These are phyloP conservation scores for Phyllosticta ampelicida DNA, from an alignment of 2,329 filamentous ascomycete genomes.

Conservation along the genomic window DNA sequence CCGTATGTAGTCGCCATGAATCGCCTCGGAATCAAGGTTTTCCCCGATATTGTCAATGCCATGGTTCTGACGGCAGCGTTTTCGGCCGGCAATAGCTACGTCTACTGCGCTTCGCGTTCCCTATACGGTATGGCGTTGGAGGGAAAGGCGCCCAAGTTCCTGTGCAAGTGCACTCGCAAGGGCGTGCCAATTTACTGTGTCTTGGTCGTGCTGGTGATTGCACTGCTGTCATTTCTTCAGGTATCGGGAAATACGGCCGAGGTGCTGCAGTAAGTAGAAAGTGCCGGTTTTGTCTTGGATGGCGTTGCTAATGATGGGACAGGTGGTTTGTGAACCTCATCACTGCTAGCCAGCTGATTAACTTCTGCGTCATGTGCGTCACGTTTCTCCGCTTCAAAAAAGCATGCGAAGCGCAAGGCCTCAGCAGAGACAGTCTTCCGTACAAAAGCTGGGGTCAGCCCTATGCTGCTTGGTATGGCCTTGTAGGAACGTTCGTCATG, in stretches of 20 bases:
- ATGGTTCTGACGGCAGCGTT: constrained; percentile 68
- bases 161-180: constrained; percentile 33
- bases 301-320: background rate
- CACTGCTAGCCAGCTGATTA: constrained; percentile 31
- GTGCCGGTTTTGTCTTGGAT: constrained; percentile 53
- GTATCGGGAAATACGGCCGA: constrained; percentile 49
- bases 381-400: constrained; percentile 29
- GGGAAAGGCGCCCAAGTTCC: constrained; percentile 32
- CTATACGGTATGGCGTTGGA: constrained; percentile 53
- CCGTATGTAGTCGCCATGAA: constrained; percentile 44
- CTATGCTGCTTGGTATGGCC: constrained; percentile 26
- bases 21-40: constrained; percentile 33
- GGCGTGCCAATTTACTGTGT: constrained; percentile 36
- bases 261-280: constrained; percentile 42
- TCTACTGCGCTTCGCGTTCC: constrained; percentile 60
- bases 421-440: constrained; percentile 27
- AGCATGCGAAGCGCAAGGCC: constrained; percentile 27
- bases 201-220: constrained; percentile 39
- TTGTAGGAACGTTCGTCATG: constrained; percentile 63
- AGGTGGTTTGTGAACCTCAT: constrained; percentile 31
- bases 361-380: constrained; percentile 28
- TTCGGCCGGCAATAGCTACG: constrained; percentile 66
- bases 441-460: constrained; percentile 27
- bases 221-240: constrained; percentile 60
- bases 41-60: constrained; percentile 60